These are phyloP conservation scores for Ligustrum vulgare DNA, from an alignment of 257 asterid species.

Conservation along the genomic window DNA sequence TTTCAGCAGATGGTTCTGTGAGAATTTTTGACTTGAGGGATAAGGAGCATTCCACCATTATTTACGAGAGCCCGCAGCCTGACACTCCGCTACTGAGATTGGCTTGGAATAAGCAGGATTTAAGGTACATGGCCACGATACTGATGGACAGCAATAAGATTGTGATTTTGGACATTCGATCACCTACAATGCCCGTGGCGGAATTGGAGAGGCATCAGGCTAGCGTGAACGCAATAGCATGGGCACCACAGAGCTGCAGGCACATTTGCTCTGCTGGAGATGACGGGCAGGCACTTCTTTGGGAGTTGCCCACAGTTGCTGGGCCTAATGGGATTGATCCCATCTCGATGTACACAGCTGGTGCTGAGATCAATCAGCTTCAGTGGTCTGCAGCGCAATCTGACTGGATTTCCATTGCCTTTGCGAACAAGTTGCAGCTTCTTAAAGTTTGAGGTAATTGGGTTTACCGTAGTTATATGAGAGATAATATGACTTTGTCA, in stretches of 20 bases:
- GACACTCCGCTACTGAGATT: constrained; percentile 77
- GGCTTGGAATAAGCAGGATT: constrained; percentile 95
- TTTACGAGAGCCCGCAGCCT: constrained; percentile 76
- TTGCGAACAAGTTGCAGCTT: constrained; percentile 77
- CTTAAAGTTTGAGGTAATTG: constrained; percentile 67
- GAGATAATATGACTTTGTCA: not conserved
- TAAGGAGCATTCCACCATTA: constrained; percentile 86
- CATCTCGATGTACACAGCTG: constrained; percentile 61
- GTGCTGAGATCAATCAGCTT: constrained; percentile 76
- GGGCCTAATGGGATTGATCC: constrained; percentile 95
- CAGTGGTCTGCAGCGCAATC: constrained; percentile 85
- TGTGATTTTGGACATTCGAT: constrained; percentile 78
- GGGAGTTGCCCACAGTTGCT: constrained; percentile 89
- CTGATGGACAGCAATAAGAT: constrained; percentile 83
- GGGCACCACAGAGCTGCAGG: constrained; percentile 92
- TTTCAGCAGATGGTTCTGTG: constrained; percentile 85
- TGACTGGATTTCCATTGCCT: constrained; percentile 85
- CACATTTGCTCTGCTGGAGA: constrained; percentile 90
- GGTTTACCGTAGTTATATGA: not conserved
- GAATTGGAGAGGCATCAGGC: constrained; percentile 82
- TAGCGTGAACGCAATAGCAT: constrained; percentile 79
- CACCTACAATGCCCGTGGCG: constrained; percentile 80
- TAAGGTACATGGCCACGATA: constrained; percentile 88
- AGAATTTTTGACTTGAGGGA: constrained; percentile 85
- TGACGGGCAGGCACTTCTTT: constrained; percentile 78